Evolutionary conservation across 805 yeast species (phyloP).

Genomic region (Zygosaccharomyces bailii): DNA sequence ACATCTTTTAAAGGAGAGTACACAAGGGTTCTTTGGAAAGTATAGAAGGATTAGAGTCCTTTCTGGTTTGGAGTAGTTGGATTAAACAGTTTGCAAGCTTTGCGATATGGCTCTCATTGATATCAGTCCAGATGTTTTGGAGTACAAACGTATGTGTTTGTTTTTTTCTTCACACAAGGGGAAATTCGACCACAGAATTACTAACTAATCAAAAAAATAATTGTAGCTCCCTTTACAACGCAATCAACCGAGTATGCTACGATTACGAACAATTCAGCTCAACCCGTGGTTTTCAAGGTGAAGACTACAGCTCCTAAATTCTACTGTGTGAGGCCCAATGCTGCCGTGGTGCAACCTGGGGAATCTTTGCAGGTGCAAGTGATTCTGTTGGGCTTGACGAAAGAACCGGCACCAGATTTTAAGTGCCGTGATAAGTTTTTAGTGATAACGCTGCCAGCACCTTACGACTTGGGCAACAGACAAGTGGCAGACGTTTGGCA

Average conservation of each 20-base stretch:
- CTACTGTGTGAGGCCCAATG: constrained; percentile 95
- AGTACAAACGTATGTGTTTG: constrained; percentile 66
- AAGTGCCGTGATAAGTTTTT: constrained; percentile 91
- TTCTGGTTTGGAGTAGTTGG: background rate
- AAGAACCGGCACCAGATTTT: constrained; percentile 68
- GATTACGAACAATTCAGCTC: constrained; percentile 54
- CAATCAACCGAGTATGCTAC: constrained; percentile 59
- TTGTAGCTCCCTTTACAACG: constrained; percentile 67
- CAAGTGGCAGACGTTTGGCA: constrained; percentile 72
- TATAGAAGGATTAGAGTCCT: background rate
- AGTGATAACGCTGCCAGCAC: constrained; percentile 79
- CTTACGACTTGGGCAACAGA: constrained; percentile 51
- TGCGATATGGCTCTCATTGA: constrained; percentile 46
- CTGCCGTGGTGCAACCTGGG: constrained; percentile 76
- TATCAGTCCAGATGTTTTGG: constrained; percentile 68
- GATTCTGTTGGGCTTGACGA: constrained; percentile 77
- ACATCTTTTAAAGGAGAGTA: constrained; percentile 6
- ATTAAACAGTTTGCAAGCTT: constrained; percentile 1
- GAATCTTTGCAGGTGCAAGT: constrained; percentile 68
- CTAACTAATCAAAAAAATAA: constrained; percentile 2
- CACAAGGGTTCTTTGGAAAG: constrained; percentile 1
- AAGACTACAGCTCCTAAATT: constrained; percentile 97
- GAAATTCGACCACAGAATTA: constrained; percentile 6
- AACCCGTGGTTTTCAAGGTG: constrained; percentile 82
- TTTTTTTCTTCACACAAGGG: constrained; percentile 4